Conservation (phyloP, 768 basidiomycete species). For the Tulasnella sp. region DNA sequence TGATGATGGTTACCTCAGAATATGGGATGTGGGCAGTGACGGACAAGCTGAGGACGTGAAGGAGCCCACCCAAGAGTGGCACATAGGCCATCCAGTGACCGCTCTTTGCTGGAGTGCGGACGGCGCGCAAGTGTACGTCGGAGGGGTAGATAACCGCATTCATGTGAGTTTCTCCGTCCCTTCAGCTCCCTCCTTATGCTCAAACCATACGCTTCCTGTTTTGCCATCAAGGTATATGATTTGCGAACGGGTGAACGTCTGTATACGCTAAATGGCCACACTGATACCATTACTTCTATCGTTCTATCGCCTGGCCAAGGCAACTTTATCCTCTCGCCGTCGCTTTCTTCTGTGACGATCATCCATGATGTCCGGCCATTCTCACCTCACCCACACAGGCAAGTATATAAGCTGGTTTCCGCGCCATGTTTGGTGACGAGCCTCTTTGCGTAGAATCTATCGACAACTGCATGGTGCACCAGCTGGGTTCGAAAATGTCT, state of each 20-base stretch:
- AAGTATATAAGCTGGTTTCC: neutral
- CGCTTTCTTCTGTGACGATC: conserved; percentile 76
- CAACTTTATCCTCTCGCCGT: conserved; percentile 76
- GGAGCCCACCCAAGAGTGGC: conserved; percentile 63
- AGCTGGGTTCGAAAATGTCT: conserved; percentile 83
- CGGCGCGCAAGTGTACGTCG: conserved; percentile 80
- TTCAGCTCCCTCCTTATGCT: neutral
- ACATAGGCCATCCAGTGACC: conserved; percentile 82
- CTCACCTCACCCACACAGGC: conserved; percentile 59
- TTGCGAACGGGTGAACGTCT: conserved; percentile 73
- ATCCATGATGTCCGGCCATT: conserved; percentile 93
- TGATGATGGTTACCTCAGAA: conserved; percentile 82
- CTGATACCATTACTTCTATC: conserved; percentile 90
- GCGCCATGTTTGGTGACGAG: neutral
- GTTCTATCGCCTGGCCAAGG: conserved; percentile 73
- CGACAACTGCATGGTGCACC: conserved; percentile 49
- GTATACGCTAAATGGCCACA: conserved; percentile 70
- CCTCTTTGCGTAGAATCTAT: conserved; percentile 18
- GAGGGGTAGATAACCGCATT: conserved; percentile 89
- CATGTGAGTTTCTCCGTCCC: conserved; percentile 54
- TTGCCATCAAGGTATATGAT: conserved; percentile 59
- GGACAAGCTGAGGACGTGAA: conserved; percentile 42
- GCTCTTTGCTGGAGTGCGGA: conserved; percentile 87
- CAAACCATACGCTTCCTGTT: conserved; percentile 9
- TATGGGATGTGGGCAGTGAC: conserved; percentile 76